Percentiles rank a stretch among this genome's conserved stretches.
Conservation (phyloP, 179 eudicot genomes). For the Sideroxylon spinosum region DNA sequence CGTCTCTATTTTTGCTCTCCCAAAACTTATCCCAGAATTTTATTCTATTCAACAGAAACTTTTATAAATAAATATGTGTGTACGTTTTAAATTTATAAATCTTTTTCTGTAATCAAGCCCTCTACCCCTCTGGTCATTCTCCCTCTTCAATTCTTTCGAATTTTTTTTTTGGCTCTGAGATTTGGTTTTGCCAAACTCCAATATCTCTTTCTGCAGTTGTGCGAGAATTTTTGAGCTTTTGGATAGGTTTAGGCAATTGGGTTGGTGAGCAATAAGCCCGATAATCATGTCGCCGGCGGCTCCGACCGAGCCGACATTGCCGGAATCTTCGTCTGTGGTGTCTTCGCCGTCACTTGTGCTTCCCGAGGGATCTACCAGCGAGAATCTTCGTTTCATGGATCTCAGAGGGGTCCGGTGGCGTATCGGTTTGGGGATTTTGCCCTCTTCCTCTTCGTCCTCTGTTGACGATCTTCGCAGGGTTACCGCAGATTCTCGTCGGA, state of each 20-base stretch:
- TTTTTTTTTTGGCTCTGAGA: background rate
- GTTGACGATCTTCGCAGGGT: slow-evolving; percentile 76
- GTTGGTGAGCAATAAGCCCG: background rate
- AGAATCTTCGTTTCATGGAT: slow-evolving; percentile 36
- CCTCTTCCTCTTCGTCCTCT: slow-evolving; percentile 40
- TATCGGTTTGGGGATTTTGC: slow-evolving; percentile 79
- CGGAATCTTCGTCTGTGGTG: slow-evolving; percentile 7
- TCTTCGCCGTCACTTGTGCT: slow-evolving; percentile 12
- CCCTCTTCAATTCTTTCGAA: background rate
- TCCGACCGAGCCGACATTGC: slow-evolving; percentile 17
- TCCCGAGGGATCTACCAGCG: background rate
- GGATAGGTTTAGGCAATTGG: slow-evolving; percentile 1
- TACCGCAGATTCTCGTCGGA: slow-evolving; percentile 73
- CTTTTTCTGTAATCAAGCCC: background rate
- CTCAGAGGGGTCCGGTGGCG: slow-evolving; percentile 92
- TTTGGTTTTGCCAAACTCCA: background rate
- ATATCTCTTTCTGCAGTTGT: background rate
- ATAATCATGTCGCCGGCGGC: slow-evolving; percentile 17
- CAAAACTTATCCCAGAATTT: background rate
- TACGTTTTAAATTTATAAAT: background rate
- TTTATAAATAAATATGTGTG: background rate
- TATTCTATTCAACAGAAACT: background rate
- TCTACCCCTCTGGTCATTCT: background rate
- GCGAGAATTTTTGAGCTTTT: background rate
- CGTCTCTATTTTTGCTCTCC: background rate